Evolutionary conservation across 345 rosid species (phyloP).

Genomic region (Brassica cretica): DNA sequence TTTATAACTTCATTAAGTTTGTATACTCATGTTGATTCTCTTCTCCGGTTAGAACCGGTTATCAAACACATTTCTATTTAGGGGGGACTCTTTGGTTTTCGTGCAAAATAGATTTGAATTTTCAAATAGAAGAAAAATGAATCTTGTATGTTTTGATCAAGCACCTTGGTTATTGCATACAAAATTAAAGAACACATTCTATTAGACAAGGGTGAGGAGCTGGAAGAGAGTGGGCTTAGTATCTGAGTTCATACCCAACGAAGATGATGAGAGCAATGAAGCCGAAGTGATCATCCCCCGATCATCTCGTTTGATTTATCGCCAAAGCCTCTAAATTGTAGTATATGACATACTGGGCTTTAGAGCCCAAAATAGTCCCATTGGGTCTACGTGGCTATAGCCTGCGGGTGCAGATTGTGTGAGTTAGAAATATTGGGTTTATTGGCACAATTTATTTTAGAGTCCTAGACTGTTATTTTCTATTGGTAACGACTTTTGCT

Average conservation of each 20-base stretch:
- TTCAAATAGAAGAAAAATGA: not conserved
- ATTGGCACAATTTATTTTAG: not conserved
- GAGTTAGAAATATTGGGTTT: not conserved
- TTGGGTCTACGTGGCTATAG: not conserved
- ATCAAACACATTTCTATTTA: constrained; percentile 28
- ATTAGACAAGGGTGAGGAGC: constrained; percentile 67
- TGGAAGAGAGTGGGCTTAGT: constrained; percentile 78
- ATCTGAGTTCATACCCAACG: constrained; percentile 87
- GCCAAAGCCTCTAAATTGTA: not conserved
- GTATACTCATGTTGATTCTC: constrained; percentile 28
- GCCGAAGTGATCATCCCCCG: constrained; percentile 54
- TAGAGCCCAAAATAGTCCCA: not conserved
- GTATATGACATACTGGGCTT: not conserved
- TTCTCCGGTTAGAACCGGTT: constrained; percentile 29
- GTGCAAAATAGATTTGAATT: not conserved
- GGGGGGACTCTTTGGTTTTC: not conserved
- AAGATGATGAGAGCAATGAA: constrained; percentile 74
- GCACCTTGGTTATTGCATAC: not conserved
- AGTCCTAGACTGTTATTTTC: too few relatives aligned
- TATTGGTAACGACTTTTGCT: too few relatives aligned
- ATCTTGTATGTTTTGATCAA: not conserved
- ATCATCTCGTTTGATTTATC: not conserved
- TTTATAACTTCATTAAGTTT: constrained; percentile 7
- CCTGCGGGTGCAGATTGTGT: not conserved
- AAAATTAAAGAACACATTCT: not conserved